phyloP scores from a whole-genome alignment of 169 alveolate genomes.

The Cryptosporidium sp. region DNA sequence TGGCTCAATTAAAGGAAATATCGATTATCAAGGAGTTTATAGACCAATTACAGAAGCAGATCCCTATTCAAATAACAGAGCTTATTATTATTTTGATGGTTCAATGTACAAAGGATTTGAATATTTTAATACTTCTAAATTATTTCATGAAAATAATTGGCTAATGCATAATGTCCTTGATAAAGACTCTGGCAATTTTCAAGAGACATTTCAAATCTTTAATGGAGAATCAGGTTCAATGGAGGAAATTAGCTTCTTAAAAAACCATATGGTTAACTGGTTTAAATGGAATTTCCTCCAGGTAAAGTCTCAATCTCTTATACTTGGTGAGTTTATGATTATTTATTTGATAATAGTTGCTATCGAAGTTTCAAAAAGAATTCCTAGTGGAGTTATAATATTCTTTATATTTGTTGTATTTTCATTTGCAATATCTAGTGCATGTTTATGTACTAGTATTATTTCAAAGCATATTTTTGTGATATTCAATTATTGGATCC shows the following conservation, averaged over 20 bases:
- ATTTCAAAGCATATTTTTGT: constrained; percentile 55
- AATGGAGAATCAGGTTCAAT: constrained; percentile 13
- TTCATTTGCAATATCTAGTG: constrained; percentile 59
- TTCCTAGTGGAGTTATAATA: constrained; percentile 41
- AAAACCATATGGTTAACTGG: constrained; percentile 29
- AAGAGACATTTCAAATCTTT: constrained; percentile 8
- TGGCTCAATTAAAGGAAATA: background rate
- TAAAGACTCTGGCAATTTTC: background rate
- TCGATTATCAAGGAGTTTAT: background rate
- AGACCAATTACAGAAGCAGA: background rate
- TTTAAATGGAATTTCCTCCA: constrained; percentile 35
- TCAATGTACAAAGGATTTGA: background rate
- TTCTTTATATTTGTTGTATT: constrained; percentile 35
- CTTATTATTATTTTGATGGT: background rate
- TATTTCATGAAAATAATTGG: background rate
- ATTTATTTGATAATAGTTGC: constrained; percentile 50
- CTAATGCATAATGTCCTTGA: background rate
- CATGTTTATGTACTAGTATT: constrained; percentile 30
- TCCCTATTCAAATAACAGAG: background rate
- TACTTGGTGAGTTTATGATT: constrained; percentile 53
- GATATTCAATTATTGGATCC: constrained; percentile 17
- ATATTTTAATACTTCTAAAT: background rate
- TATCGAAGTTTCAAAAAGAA: constrained; percentile 45
- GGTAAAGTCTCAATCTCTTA: constrained; percentile 38
- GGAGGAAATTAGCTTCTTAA: constrained; percentile 26